A percentile compares a stretch with the other conserved stretches of the same genome.
Evolutionary conservation across 257 asterid species (phyloP).

Genomic region (Leonotis leonurus): DNA sequence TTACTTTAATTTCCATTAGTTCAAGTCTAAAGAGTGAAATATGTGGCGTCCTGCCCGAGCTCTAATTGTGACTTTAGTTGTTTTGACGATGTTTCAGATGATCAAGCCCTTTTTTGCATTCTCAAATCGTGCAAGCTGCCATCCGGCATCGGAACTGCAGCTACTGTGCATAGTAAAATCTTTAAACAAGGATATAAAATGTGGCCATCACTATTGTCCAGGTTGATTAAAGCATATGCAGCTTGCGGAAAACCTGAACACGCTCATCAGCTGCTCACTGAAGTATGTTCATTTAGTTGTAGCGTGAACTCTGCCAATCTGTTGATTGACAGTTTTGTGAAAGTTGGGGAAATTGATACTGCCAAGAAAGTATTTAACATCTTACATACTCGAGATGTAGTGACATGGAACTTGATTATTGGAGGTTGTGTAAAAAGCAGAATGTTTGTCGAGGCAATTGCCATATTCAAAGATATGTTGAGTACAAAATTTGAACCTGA

Average conservation of each 20-base stretch:
- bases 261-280: slow-evolving; percentile 42
- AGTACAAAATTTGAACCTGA: slow-evolving; percentile 44
- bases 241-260: slow-evolving; percentile 32
- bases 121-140: slow-evolving; percentile 50
- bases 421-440: slow-evolving; percentile 60
- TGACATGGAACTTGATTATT: slow-evolving; percentile 68
- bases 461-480: slow-evolving; percentile 51
- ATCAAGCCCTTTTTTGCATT: slow-evolving; percentile 28
- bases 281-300: slow-evolving; percentile 19
- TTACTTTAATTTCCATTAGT: background rate
- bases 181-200: slow-evolving; percentile 47
- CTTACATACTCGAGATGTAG: slow-evolving; percentile 49
- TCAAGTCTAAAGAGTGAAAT: background rate
- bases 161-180: slow-evolving; percentile 36
- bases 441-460: slow-evolving; percentile 41
- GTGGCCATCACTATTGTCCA: slow-evolving; percentile 34
- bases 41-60: background rate
- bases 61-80: background rate
- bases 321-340: slow-evolving; percentile 45
- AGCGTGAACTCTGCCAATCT: slow-evolving; percentile 44
- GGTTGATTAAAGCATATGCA: slow-evolving; percentile 35
- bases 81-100: slow-evolving; percentile 33
- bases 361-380: slow-evolving; percentile 47
- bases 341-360: slow-evolving; percentile 41
- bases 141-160: slow-evolving; percentile 30